Conservation (phyloP, 1,284 basidiomycete species). For the Tranzscheliella williamsii region DNA sequence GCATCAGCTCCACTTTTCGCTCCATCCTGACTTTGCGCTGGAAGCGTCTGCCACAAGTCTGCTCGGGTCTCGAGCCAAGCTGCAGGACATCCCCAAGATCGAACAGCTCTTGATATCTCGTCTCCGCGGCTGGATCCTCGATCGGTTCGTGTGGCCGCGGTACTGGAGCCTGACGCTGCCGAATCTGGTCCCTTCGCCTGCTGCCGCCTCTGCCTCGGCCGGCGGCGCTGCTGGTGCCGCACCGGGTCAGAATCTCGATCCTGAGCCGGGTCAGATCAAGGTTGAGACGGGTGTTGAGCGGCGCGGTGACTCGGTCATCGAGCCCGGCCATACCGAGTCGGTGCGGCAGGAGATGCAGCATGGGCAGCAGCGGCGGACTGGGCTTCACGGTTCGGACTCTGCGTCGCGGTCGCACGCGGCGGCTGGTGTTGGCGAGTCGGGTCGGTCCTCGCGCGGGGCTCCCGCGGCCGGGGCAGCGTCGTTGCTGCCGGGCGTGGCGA, state of each 20-base stretch:
- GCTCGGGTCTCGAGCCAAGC: constrained; percentile 66
- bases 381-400: not conserved
- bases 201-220: constrained; percentile 2
- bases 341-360: constrained; percentile 28
- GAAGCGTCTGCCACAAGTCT: constrained; percentile 65
- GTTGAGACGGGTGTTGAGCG: constrained; percentile 20
- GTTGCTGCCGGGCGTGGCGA: constrained; percentile 6
- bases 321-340: constrained; percentile 32
- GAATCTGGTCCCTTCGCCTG: constrained; percentile 30
- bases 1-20: constrained; percentile 64
- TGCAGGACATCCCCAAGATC: constrained; percentile 68
- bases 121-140: constrained; percentile 64
- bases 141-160: constrained; percentile 65
- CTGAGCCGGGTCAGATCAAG: constrained; percentile 21
- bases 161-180: constrained; percentile 64
- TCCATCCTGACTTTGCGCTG: constrained; percentile 67
- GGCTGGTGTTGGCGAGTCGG: constrained; percentile 3
- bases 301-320: constrained; percentile 24
- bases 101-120: constrained; percentile 67
- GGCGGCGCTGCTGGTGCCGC: constrained; percentile 1
- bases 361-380: not conserved
- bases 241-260: not conserved
- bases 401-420: constrained; percentile 1
- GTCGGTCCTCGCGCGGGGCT: too few species aligned
- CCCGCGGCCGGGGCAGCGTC: not conserved